Evolutionary conservation across 768 basidiomycete species (phyloP), one percentile per base, ranked within the genome.

Genomic region (Chiua virens): DNA sequence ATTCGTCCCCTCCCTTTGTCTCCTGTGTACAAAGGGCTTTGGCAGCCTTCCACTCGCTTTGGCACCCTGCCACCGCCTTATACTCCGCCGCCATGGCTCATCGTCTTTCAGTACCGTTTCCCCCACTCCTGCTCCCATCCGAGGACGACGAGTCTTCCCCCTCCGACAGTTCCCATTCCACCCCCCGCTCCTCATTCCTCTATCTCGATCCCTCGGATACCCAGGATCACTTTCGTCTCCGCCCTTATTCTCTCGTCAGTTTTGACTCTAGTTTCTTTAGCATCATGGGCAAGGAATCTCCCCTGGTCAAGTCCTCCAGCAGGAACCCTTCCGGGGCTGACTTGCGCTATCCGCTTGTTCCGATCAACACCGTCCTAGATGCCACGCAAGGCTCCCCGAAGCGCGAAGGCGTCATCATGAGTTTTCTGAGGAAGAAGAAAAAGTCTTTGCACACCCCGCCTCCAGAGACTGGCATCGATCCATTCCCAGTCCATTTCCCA

Each of bases 181-280:
- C 60, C 4, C 65, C 60, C 0, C 65, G 58, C 9, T 46, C 59
- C 2, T 71, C 67, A 1, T 53, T 59, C 21, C 35, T 55, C 11
- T 27, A 23, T 23, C 27, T 48, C 23, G 55, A 58, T 36, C 20
- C 40, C 30, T 23, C 48, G 14, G 42, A 27, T 9, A 28, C 55
- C 2, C 54, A 22, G 1, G 28, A 54, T 39, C 44, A 52, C 36
- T 36, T 25, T 39, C 42, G 8, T 32, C 45, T 17, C 27, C 70
- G 63, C 9, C 52, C 56, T 4, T 45, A 21, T 38, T 67, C 69
- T 18, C 8, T 62, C 8, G 35, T 40, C 37, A 66, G 69, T 20
- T 25, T 64, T 9, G 68, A 70, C 49, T 71, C 65, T 4, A 65
- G 61, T 11, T 71, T 64, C 60, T 65, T 63, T 10, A 58, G 54